Evolutionary conservation across 495 filamentous ascomycete genomes (phyloP), one percentile per base, ranked within the genome.

Genomic region (Trichoderma orchidacearum): DNA sequence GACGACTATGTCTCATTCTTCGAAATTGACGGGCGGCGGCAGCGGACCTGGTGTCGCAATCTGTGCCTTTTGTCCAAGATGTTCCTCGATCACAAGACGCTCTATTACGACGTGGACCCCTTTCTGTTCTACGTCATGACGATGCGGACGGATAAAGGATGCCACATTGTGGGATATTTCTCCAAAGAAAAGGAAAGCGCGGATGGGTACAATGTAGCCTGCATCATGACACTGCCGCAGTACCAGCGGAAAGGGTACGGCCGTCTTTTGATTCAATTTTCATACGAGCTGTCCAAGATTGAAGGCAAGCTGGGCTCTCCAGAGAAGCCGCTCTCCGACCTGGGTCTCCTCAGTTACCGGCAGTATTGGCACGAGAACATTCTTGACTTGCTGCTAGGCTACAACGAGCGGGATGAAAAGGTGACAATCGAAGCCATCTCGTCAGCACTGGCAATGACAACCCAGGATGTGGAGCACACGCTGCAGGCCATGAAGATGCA

Each of bases 61-160:
- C 78, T 98, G 23, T 97, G 93, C 69, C 76, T 98, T 0, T 77
- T 98, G 5, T 89, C 82, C 57, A 98, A 98, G 66, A 85, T 96
- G 66, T 98, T 98, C 72, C 82, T 98, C 27, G 93, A 97, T 63
- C 93, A 97, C 74, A 98, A 98, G 69, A 97, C 93, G 7, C 85
- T 98, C n/a, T 98, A 96, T 78, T 98, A 97, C 72, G 93, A 98
- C 63, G 93, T 98, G 54, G 93, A 98, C 64, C 93, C 93, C 8
- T 98, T 98, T 70, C 74, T 97, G 9, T 98, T 97, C 76, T 98
- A 98, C 73, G 92, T 91, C 79, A 98, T 98, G 93, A 86, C 83
- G 54, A 86, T 82, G 13, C 82, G 90, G 55, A 87, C 89, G 58
- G 85, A 88, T 50, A 85, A 85, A 52, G 93, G 93, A 9, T 92